phyloP scores from a whole-genome alignment of 208 protist genomes.

The Trypanosoma rangeli region DNA sequence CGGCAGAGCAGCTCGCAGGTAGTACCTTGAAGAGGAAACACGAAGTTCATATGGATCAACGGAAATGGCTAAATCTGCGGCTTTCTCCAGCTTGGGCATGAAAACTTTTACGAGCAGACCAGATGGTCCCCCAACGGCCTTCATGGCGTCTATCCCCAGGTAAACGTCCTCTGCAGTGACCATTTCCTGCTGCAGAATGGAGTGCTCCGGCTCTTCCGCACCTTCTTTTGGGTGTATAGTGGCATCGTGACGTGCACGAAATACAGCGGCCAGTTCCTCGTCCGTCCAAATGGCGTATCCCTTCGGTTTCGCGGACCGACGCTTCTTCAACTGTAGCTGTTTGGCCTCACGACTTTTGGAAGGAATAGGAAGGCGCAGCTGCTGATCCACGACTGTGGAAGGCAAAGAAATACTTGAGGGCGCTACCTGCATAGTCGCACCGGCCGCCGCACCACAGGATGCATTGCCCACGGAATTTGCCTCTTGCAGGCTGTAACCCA shows the following conservation, averaged over 20 bases:
- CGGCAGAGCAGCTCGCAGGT: slow-evolving; percentile 60
- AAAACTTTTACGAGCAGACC: slow-evolving; percentile 76
- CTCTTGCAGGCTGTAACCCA: slow-evolving; percentile 70
- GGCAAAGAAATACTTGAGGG: slow-evolving; percentile 65
- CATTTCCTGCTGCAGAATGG: slow-evolving; percentile 78
- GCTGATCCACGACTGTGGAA: slow-evolving; percentile 71
- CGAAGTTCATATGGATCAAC: slow-evolving; percentile 65
- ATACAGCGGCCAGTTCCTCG: slow-evolving; percentile 52
- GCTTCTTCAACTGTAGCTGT: slow-evolving; percentile 19
- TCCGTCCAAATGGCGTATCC: slow-evolving; percentile 87
- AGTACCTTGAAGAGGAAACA: slow-evolving; percentile 65
- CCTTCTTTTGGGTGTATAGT: slow-evolving; percentile 19
- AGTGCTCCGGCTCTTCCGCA: slow-evolving; percentile 58
- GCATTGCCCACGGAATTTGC: neutral
- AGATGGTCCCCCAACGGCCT: slow-evolving; percentile 33
- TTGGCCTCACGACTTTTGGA: slow-evolving; percentile 60
- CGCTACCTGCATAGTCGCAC: slow-evolving; percentile 13
- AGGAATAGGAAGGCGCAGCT: slow-evolving; percentile 67
- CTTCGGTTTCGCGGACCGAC: slow-evolving; percentile 24
- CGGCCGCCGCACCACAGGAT: neutral
- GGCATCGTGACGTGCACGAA: slow-evolving; percentile 25
- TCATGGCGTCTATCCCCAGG: slow-evolving; percentile 75
- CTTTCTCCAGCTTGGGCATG: slow-evolving; percentile 48
- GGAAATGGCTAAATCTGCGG: slow-evolving; percentile 54
- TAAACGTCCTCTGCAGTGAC: slow-evolving; percentile 85